These are phyloP conservation scores for Monosporascus sp. DNA, from an alignment of 2,329 filamentous ascomycete genomes.

Conservation along the genomic window DNA sequence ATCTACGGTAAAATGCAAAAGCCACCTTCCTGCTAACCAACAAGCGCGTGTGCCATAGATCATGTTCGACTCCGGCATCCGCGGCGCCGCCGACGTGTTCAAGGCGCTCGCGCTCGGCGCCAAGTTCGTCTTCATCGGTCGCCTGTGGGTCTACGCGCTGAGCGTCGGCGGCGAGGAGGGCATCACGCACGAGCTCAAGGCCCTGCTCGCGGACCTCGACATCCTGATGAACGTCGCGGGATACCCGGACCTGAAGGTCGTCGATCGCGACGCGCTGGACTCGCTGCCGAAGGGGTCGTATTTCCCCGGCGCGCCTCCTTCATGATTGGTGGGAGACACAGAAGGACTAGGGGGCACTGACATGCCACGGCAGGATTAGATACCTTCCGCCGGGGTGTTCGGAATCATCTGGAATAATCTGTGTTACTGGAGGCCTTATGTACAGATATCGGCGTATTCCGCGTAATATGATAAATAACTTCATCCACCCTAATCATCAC, in stretches of 20 bases:
- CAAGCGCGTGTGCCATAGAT: slow-evolving; percentile 37
- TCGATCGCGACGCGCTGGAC: slow-evolving; percentile 38
- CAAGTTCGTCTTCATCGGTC: slow-evolving; percentile 56
- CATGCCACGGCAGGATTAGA: background rate
- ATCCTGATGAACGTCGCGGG: slow-evolving; percentile 56
- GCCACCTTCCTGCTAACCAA: no score
- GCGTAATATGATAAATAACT: no score
- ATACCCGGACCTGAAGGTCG: slow-evolving; percentile 45
- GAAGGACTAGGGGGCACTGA: no score
- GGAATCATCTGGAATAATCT: background rate
- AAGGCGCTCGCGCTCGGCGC: slow-evolving; percentile 58
- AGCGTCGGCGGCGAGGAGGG: slow-evolving; percentile 55
- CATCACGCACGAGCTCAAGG: slow-evolving; percentile 56
- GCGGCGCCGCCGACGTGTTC: slow-evolving; percentile 51
- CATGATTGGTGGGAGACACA: background rate
- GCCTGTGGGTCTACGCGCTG: slow-evolving; percentile 56
- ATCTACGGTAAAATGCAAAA: no score
- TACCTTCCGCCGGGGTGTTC: background rate
- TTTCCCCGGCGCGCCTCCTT: slow-evolving; percentile 17
- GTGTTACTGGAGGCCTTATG: no score
- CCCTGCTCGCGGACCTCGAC: slow-evolving; percentile 56
- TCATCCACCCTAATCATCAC: no score
- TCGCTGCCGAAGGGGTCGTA: slow-evolving; percentile 35
- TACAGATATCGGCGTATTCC: no score
- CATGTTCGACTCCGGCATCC: slow-evolving; percentile 56